Conservation (phyloP, 225 moss, liverwort and hornwort species). For the Sphagnum tenellum region DNA sequence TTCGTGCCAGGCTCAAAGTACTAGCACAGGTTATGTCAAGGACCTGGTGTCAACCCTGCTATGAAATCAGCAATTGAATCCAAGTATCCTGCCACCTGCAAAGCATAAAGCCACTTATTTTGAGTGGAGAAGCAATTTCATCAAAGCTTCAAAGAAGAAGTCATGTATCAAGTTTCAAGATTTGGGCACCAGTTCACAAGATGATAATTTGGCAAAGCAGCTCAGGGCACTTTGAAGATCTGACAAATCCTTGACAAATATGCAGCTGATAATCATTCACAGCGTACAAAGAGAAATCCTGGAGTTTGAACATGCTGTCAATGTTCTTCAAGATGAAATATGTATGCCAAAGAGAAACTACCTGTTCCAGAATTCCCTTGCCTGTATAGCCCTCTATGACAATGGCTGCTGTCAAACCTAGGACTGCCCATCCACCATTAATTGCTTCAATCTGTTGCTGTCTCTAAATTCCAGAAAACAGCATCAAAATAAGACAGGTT, state of each 20-base stretch:
- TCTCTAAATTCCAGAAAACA: constrained; percentile 38
- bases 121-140: neutral
- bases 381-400: constrained; percentile 81
- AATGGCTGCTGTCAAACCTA: constrained; percentile 78
- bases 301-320: too few relatives aligned
- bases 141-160: neutral
- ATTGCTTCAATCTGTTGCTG: constrained; percentile 65
- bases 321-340: too few relatives aligned
- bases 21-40: neutral
- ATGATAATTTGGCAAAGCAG: too few relatives aligned
- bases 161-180: neutral
- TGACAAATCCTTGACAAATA: too few relatives aligned
- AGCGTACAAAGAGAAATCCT: too few relatives aligned
- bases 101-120: neutral
- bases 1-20: neutral
- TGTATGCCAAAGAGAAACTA: constrained; percentile 13
- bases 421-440: constrained; percentile 90
- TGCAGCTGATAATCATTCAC: too few relatives aligned
- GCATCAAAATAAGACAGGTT: neutral
- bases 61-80: constrained; percentile 37
- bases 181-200: too few relatives aligned
- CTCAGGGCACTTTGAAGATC: too few relatives aligned
- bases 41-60: constrained; percentile 27
- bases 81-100: constrained; percentile 44
- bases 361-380: constrained; percentile 81